These are phyloP conservation scores for Agapanthus africanus DNA, from an alignment of 106 monocot species.

Conservation along the genomic window DNA sequence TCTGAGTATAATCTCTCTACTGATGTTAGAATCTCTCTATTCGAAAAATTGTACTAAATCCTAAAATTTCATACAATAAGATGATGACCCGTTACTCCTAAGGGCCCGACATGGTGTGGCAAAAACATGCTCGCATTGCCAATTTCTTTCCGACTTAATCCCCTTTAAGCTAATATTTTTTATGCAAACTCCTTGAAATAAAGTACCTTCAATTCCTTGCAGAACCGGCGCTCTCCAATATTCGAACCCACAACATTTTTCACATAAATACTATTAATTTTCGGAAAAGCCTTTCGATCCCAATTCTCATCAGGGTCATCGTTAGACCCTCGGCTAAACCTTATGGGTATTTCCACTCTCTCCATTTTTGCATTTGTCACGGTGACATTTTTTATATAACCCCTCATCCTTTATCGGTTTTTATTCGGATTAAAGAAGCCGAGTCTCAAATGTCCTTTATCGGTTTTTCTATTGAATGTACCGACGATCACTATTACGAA, in stretches of 20 bases:
- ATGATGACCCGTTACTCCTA: too few species aligned
- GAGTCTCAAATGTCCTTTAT: too few species aligned
- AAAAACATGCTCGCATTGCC: conserved; percentile 66
- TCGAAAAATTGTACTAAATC: too few species aligned
- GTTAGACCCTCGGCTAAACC: conserved; percentile 68
- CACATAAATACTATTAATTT: conserved; percentile 30
- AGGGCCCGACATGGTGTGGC: conserved; percentile 24
- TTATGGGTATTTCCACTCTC: conserved; percentile 65
- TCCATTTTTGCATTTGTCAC: conserved; percentile 50
- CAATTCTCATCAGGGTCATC: conserved; percentile 69
- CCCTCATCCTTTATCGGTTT: conserved; percentile 82
- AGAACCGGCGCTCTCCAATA: conserved; percentile 46
- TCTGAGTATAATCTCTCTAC: too few species aligned
- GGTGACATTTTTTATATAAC: conserved; percentile 74
- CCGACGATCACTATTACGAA: too few species aligned
- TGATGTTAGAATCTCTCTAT: too few species aligned
- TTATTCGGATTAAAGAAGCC: conserved; percentile 53
- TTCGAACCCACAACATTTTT: conserved; percentile 27
- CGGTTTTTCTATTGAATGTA: too few species aligned
- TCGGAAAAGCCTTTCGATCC: conserved; percentile 63
- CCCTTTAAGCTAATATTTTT: conserved; percentile 57
- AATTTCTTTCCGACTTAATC: conserved; percentile 15
- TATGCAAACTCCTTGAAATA: conserved; percentile 47
- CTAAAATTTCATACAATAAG: too few species aligned
- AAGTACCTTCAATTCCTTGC: conserved; percentile 51